A percentile compares a stretch with the other conserved stretches of the same genome.
Conservation (phyloP, 2,329 filamentous ascomycete genomes). For the Penicillium hordei region DNA sequence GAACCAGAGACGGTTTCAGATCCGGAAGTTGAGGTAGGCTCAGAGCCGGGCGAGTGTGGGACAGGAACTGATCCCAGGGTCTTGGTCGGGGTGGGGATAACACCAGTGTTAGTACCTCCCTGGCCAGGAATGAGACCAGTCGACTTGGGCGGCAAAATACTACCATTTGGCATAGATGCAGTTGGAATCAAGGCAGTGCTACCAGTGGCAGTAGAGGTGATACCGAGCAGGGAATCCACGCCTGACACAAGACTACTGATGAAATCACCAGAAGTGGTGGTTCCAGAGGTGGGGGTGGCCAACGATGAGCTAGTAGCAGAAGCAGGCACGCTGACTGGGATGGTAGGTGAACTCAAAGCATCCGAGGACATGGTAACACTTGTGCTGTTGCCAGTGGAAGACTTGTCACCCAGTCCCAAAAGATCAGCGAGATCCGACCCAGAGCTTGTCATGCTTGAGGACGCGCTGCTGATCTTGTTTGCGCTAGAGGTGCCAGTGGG, state of each 20-base stretch:
- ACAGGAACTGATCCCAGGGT: slow-evolving; percentile 20
- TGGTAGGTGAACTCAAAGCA: slow-evolving; percentile 18
- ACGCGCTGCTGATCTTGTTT: neutral
- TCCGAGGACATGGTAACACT: slow-evolving; percentile 1
- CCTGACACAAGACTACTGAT: slow-evolving; percentile 14
- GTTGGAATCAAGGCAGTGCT: slow-evolving; percentile 21
- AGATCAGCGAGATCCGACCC: slow-evolving; percentile 4
- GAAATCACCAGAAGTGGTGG: slow-evolving; percentile 4
- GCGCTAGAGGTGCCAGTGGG: neutral
- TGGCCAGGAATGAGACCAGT: slow-evolving; percentile 12
- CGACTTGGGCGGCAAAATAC: slow-evolving; percentile 9
- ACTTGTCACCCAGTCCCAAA: slow-evolving; percentile 5
- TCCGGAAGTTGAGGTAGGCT: slow-evolving; percentile 3
- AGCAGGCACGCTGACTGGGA: slow-evolving; percentile 30
- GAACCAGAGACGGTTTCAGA: slow-evolving; percentile 5
- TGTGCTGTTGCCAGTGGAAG: slow-evolving; percentile 8
- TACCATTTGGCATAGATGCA: slow-evolving; percentile 8
- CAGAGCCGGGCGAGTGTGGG: slow-evolving; percentile 17
- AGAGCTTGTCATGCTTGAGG: neutral
- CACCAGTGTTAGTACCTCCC: slow-evolving; percentile 14
- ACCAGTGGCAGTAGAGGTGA: slow-evolving; percentile 18
- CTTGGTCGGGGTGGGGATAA: slow-evolving; percentile 10
- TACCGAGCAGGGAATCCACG: slow-evolving; percentile 12
- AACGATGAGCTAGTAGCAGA: slow-evolving; percentile 11
- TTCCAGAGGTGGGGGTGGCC: neutral